phyloP scores from a whole-genome alignment of 768 basidiomycete genomes.

The Lentinus tigrinus region DNA sequence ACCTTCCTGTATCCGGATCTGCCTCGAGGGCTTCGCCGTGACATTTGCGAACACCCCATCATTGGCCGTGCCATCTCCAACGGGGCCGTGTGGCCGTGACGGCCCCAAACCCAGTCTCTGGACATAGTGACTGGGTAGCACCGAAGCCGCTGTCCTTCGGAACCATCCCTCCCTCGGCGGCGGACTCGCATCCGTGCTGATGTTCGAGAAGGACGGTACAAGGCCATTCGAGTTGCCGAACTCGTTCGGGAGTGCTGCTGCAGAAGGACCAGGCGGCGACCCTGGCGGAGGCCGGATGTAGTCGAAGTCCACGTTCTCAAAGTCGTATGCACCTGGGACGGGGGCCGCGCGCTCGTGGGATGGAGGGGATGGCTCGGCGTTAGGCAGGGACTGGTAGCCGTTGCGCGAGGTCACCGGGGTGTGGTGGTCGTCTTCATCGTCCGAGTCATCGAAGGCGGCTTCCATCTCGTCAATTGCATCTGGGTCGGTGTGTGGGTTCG shows the following conservation, averaged over 20 bases:
- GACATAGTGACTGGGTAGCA: slow-evolving; percentile 55
- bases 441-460: slow-evolving; percentile 82
- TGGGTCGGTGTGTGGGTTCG: slow-evolving; percentile 51
- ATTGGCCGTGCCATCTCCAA: slow-evolving; percentile 71
- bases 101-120: slow-evolving; percentile 44
- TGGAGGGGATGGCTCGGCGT: slow-evolving; percentile 16
- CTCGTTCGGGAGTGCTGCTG: slow-evolving; percentile 65
- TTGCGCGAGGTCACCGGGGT: slow-evolving; percentile 28
- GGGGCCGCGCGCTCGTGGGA: slow-evolving; percentile 6
- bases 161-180: slow-evolving; percentile 47
- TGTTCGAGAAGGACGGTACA: slow-evolving; percentile 44
- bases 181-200: slow-evolving; percentile 27
- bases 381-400: slow-evolving; percentile 23
- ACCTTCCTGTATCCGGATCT: slow-evolving; percentile 63
- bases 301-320: slow-evolving; percentile 76
- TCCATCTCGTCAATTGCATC: slow-evolving; percentile 67
- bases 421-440: slow-evolving; percentile 63
- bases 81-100: slow-evolving; percentile 38
- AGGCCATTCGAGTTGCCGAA: slow-evolving; percentile 75
- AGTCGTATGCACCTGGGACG: slow-evolving; percentile 58
- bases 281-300: slow-evolving; percentile 72
- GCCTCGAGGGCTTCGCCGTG: slow-evolving; percentile 77
- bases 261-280: slow-evolving; percentile 67
- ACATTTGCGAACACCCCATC: slow-evolving; percentile 96
- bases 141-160: slow-evolving; percentile 48